Conservation (phyloP, 176 grass and related monocot species). For the Luzula sylvatica region DNA sequence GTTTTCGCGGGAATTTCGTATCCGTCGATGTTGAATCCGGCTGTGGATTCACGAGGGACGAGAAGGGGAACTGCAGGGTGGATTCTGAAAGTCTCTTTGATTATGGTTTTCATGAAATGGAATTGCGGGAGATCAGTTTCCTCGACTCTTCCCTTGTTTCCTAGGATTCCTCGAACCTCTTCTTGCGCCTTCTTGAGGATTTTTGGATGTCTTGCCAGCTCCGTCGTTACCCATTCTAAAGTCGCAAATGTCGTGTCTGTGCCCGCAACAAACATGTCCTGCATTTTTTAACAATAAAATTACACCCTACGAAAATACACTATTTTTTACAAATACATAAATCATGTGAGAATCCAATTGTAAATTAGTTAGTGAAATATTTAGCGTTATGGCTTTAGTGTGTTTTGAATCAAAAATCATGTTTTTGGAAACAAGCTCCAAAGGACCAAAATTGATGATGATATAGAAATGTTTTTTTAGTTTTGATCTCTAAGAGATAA, state of each 20-base stretch:
- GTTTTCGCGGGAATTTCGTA: slow-evolving; percentile 39
- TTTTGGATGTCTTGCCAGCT: slow-evolving; percentile 27
- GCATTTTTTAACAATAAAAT: neutral
- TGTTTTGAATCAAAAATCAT: too few relatives aligned
- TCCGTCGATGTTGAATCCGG: slow-evolving; percentile 24
- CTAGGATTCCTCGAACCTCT: slow-evolving; percentile 5
- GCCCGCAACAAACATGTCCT: slow-evolving; percentile 16
- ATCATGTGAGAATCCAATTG: too few relatives aligned
- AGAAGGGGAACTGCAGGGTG: slow-evolving; percentile 32
- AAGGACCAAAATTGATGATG: too few relatives aligned
- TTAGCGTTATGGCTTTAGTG: too few relatives aligned
- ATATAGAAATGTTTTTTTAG: too few relatives aligned
- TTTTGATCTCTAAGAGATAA: too few relatives aligned
- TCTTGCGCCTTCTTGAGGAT: slow-evolving; percentile 23
- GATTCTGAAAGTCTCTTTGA: slow-evolving; percentile 38
- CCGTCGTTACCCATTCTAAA: slow-evolving; percentile 48
- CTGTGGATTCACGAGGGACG: slow-evolving; percentile 25
- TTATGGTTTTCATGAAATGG: slow-evolving; percentile 31
- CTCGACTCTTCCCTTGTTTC: neutral
- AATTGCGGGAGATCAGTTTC: neutral
- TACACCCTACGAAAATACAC: too few relatives aligned
- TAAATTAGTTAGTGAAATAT: too few relatives aligned
- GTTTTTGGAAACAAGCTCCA: too few relatives aligned
- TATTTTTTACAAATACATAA: too few relatives aligned
- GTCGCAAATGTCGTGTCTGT: slow-evolving; percentile 1